Evolutionary conservation across 2,329 filamentous ascomycete species (phyloP).

Genomic region (Geoglossum cookeanum): DNA sequence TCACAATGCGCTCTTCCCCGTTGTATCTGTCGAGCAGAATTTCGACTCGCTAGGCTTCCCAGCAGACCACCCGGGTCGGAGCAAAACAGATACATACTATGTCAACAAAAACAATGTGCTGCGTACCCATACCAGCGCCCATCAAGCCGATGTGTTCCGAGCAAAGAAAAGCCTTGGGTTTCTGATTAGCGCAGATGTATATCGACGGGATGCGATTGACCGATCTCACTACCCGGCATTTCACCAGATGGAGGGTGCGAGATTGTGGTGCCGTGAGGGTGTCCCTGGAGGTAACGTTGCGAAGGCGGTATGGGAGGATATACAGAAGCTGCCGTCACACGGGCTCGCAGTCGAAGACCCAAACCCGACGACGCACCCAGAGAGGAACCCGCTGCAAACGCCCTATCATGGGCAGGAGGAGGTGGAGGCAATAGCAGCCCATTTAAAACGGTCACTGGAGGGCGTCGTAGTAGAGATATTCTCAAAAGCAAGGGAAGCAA

Average conservation of each 20-base stretch:
- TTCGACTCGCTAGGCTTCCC: conserved; percentile 96
- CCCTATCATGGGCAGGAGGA: conserved; percentile 54
- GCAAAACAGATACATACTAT: conserved; percentile 86
- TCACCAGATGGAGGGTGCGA: conserved; percentile 95
- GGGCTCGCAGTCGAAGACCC: conserved; percentile 63
- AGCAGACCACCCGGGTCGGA: conserved; percentile 68
- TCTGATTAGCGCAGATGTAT: conserved; percentile 85
- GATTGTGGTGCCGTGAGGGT: conserved; percentile 61
- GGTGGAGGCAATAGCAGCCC: conserved; percentile 61
- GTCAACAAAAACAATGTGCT: conserved; percentile 68
- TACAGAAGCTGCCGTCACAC: conserved; percentile 54
- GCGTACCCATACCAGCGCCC: conserved; percentile 84
- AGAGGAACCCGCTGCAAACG: conserved; percentile 67
- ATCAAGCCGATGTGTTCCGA: conserved; percentile 69
- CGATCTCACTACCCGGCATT: conserved; percentile 91
- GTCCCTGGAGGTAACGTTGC: conserved; percentile 39
- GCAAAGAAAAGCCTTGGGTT: conserved; percentile 51
- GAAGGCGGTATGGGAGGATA: conserved; percentile 47
- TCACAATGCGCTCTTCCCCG: conserved; percentile 61
- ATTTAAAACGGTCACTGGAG: conserved; percentile 79
- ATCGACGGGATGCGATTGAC: conserved; percentile 86
- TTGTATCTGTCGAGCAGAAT: conserved; percentile 72
- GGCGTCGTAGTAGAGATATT: conserved; percentile 83
- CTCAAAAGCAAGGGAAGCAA: conserved; percentile 50
- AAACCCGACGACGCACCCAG: conserved; percentile 55